phyloP scores from a whole-genome alignment of 352 stramenopile species.

The Peronospora destructor region DNA sequence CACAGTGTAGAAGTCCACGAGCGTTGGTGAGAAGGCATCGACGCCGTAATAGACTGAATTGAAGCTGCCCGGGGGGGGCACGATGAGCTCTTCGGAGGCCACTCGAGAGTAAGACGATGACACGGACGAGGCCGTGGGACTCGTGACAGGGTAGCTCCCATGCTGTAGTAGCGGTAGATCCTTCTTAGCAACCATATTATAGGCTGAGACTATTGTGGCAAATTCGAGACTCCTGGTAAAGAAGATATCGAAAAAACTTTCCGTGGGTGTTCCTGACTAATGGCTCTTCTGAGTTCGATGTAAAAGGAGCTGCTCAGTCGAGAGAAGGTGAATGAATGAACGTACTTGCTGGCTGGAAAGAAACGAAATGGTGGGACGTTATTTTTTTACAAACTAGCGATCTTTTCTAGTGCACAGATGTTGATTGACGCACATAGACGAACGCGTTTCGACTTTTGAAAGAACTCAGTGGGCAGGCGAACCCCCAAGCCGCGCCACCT shows the following conservation, averaged over 20 bases:
- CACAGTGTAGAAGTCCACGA: constrained; percentile 81
- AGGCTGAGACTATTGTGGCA: constrained; percentile 1
- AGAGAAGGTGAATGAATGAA: too few species aligned
- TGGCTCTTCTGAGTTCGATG: background rate
- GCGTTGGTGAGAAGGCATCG: constrained; percentile 77
- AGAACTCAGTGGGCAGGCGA: background rate
- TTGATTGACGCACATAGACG: constrained; percentile 13
- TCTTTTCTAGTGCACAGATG: background rate
- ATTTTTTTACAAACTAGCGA: background rate
- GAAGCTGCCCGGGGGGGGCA: constrained; percentile 58
- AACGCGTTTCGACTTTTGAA: constrained; percentile 15
- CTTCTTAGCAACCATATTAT: constrained; percentile 36
- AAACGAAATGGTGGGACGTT: constrained; percentile 4
- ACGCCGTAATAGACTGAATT: constrained; percentile 85
- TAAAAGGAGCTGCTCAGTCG: background rate
- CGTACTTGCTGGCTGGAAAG: constrained; percentile 7
- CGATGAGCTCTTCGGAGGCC: constrained; percentile 76
- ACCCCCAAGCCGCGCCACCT: too few species aligned
- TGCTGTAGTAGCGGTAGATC: constrained; percentile 55
- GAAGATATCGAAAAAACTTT: constrained; percentile 21
- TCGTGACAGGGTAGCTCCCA: constrained; percentile 24
- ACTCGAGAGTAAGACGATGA: constrained; percentile 52
- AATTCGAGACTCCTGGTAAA: constrained; percentile 20
- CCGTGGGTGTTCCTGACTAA: constrained; percentile 4
- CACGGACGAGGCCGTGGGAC: constrained; percentile 40